Evolutionary conservation across 169 alveolate genomes (phyloP), one percentile per base, ranked within the genome.

Genomic region (Cryptosporidium bovis): DNA sequence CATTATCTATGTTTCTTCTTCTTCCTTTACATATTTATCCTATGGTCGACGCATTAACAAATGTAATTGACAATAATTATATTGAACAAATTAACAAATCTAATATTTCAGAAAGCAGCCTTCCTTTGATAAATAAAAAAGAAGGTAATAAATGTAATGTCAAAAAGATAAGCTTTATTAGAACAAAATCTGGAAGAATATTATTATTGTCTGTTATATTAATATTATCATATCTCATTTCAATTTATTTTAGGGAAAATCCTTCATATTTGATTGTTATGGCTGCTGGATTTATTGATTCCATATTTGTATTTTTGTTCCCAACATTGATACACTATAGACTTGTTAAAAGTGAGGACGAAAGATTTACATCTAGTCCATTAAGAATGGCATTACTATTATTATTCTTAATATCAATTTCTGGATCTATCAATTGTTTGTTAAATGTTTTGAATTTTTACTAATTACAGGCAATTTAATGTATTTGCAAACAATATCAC

Each of bases 221-320:
- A 16, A 16, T 60, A 20, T 58, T 62, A 48, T 77, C 77, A n/a
- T 77, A 71, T 46, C 36, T 56, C 33, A 56, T 77, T 16, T 71
- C 71, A 1, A 56, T 77, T 13, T 12, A 18, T 0, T 77, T 77
- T 51, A 68, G 51, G 33, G 20, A 77, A 29, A n/a, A 24, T 2
- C 77, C 62, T 20, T 48, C 64, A 15, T 58, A 18, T 20, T 46
- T 77, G 15, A 46, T 77, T 13, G 36, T 56, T 16, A 58, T 77
- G 60, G 71, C 77, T 40, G 87, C 71, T 27, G 87, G 87, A 44
- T 62, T 77, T 40, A 50, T 77, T n/a, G 87, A 77, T 51, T 77
- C 87, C 0, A 44, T 77, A 10, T 77, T 77, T 77, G 87, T 77
- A 8, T 77, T 77, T 33, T 27, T 77, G 36, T 27, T 77, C 36